phyloP scores from a whole-genome alignment of 352 stramenopile genomes.

The Pythium dissimile region DNA sequence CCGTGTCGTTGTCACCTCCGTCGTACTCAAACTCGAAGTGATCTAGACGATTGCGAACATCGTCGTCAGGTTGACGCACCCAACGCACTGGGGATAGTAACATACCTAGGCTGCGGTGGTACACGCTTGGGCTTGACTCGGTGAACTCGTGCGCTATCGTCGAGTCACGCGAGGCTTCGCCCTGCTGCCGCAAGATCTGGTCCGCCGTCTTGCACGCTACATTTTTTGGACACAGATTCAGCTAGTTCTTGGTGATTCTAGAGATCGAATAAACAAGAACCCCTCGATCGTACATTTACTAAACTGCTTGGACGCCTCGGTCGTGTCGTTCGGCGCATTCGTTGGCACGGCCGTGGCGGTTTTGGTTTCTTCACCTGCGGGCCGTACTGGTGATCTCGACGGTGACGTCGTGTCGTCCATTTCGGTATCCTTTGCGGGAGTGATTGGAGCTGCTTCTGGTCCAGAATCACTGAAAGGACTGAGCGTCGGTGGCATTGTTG shows the following conservation, averaged over 20 bases:
- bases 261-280: no score
- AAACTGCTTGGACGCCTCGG: neutral
- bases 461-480: no score
- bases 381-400: no score
- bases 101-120: conserved; percentile 40
- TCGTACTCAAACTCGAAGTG: conserved; percentile 10
- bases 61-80: neutral
- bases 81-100: neutral
- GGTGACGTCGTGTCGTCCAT: no score
- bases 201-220: conserved; percentile 19
- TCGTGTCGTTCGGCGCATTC: no score
- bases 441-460: no score
- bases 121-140: conserved; percentile 33
- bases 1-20: neutral
- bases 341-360: no score
- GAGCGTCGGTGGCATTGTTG: neutral
- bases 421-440: no score
- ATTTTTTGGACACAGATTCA: no score
- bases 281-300: conserved; percentile 26
- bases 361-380: no score
- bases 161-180: neutral
- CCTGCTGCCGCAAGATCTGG: conserved; percentile 1
- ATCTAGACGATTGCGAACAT: neutral
- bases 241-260: no score
- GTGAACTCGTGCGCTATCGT: conserved; percentile 2